Percentiles rank a stretch among this genome's conserved stretches.
These are phyloP conservation scores for Prinsepia uniflora DNA, from an alignment of 306 rosid species.

Conservation along the genomic window DNA sequence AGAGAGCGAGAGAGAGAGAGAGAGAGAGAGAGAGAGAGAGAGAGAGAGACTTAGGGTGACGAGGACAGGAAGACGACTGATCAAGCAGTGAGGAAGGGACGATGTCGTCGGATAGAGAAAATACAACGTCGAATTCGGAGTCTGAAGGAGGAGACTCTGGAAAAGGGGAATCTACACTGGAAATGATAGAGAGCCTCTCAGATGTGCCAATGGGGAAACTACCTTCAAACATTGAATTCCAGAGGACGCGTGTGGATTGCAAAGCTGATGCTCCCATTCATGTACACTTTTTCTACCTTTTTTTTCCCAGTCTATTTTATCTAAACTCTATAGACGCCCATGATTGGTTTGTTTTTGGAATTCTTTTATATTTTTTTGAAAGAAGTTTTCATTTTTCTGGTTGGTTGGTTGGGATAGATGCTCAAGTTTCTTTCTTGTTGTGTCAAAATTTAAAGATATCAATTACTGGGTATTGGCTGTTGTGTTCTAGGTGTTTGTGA, in stretches of 20 bases:
- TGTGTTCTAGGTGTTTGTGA: not conserved
- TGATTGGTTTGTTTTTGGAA: not conserved
- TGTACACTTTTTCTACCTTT: conserved; percentile 8
- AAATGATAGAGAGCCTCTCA: conserved; percentile 34
- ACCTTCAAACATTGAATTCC: conserved; percentile 36
- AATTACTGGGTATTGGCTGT: not conserved
- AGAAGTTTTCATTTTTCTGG: not conserved
- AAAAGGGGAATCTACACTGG: conserved; percentile 9
- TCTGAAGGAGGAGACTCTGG: conserved; percentile 18
- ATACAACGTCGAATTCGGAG: conserved; percentile 19
- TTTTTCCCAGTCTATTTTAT: not conserved
- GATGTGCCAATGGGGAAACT: conserved; percentile 44
- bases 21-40: not conserved
- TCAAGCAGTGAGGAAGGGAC: not conserved
- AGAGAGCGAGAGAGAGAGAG: not conserved
- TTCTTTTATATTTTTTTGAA: not conserved
- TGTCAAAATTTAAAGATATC: not conserved
- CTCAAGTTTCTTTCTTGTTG: not conserved
- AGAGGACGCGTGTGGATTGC: conserved; percentile 50
- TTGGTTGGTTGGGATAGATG: not conserved
- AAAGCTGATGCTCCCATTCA: conserved; percentile 48
- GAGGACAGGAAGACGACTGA: not conserved
- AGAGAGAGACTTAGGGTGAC: not conserved
- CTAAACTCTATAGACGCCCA: not conserved
- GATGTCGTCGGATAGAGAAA: conserved; percentile 17